Percentiles rank a stretch among this genome's conserved stretches.
Evolutionary conservation across 331 rosid species (phyloP).

Genomic region (Erythrophleum ivorense): DNA sequence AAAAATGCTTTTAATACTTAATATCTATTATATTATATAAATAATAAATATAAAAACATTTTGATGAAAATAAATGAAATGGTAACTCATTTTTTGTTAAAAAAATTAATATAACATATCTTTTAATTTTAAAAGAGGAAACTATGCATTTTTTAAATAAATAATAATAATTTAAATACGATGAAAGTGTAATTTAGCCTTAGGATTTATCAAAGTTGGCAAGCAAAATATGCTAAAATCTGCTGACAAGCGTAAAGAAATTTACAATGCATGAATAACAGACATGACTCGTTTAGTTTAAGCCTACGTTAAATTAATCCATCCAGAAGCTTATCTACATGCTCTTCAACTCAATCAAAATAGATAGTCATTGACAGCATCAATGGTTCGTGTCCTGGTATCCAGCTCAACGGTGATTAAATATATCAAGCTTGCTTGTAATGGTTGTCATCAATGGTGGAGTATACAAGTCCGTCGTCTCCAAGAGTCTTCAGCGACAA

Average conservation of each 20-base stretch:
- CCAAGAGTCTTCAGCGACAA: constrained; percentile 74
- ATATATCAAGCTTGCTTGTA: constrained; percentile 74
- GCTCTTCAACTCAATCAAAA: constrained; percentile 13
- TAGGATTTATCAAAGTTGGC: neutral
- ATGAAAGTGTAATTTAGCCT: no score
- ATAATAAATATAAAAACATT: no score
- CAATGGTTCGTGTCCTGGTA: constrained; percentile 3
- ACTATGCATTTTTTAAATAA: no score
- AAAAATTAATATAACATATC: no score
- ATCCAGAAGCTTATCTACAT: constrained; percentile 49
- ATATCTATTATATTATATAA: no score
- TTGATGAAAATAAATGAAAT: no score
- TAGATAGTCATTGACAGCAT: constrained; percentile 37
- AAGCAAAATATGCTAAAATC: neutral
- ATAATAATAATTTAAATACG: no score
- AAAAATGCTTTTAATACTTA: no score
- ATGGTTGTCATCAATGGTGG: constrained; percentile 91
- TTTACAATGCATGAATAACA: neutral
- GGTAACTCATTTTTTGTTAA: no score
- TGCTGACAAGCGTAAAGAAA: neutral
- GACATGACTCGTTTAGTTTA: neutral
- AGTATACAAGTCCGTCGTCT: constrained; percentile 85
- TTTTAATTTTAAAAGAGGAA: no score
- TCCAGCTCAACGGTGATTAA: constrained; percentile 13
- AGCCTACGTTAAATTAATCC: constrained; percentile 11